Conservation (phyloP, 73 alveolate genomes). For the Paramecium sexaurelia region DNA sequence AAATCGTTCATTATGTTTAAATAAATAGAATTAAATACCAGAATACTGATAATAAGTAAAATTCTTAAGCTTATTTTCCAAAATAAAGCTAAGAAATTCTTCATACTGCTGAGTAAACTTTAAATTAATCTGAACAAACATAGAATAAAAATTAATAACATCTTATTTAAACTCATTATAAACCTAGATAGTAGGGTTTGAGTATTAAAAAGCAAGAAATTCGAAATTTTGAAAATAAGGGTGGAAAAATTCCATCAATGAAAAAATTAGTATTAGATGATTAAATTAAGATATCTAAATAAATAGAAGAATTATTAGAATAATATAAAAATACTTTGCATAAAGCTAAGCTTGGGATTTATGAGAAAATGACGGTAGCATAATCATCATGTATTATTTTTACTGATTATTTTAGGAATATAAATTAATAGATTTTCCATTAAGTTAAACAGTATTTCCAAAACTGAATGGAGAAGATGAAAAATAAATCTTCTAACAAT, state of each 20-base stretch:
- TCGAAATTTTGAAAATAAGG: neutral
- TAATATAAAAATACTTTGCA: neutral
- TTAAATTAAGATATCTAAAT: neutral
- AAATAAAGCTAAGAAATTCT: neutral
- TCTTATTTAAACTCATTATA: too few species aligned
- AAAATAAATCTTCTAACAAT: neutral
- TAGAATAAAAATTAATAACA: too few species aligned
- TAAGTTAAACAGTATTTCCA: neutral
- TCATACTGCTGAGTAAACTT: neutral
- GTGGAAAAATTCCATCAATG: neutral
- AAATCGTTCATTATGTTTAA: neutral
- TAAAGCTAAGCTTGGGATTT: neutral
- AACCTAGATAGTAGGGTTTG: neutral
- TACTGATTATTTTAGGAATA: too few species aligned
- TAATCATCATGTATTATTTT: neutral
- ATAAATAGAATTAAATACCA: neutral
- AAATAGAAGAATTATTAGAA: neutral
- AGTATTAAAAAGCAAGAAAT: neutral
- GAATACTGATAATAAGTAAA: neutral
- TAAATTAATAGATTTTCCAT: conserved; percentile 3
- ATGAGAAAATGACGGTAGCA: neutral
- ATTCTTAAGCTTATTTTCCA: neutral
- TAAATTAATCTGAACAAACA: too few species aligned
- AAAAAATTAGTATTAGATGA: neutral
- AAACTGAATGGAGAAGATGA: conserved; percentile 42